Evolutionary conservation across 176 grass and related monocot genomes (phyloP).

Genomic region (Aegilops sharonensis): DNA sequence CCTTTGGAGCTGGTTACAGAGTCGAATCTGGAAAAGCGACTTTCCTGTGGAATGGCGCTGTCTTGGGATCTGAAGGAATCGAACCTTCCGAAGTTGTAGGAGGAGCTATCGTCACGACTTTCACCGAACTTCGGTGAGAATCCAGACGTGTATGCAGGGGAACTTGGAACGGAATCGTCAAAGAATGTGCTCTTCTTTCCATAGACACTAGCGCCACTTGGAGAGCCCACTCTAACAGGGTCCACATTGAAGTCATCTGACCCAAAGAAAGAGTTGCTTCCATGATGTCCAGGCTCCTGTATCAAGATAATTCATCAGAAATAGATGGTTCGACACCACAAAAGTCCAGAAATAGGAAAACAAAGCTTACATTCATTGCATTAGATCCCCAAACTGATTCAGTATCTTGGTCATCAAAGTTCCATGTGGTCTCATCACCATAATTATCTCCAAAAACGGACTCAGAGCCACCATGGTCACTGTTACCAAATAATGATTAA

Average conservation of each 20-base stretch:
- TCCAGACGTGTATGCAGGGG: constrained; percentile 77
- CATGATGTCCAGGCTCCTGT: constrained; percentile 63
- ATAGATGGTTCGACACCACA: not conserved
- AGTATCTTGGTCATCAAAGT: constrained; percentile 89
- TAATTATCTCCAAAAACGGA: constrained; percentile 89
- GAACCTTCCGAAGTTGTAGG: constrained; percentile 64
- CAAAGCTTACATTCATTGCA: constrained; percentile 53
- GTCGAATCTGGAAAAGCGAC: constrained; percentile 72
- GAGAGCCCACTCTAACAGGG: constrained; percentile 51
- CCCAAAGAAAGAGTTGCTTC: constrained; percentile 70
- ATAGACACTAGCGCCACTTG: constrained; percentile 48
- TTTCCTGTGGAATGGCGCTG: constrained; percentile 62
- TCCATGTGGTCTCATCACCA: constrained; percentile 85
- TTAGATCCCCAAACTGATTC: constrained; percentile 93
- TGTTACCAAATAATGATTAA: constrained; percentile 36
- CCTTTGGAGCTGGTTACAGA: constrained; percentile 62
- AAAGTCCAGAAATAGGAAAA: constrained; percentile 24
- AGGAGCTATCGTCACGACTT: constrained; percentile 49
- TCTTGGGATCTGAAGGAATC: constrained; percentile 92
- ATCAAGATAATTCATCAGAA: constrained; percentile 38
- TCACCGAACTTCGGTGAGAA: constrained; percentile 72
- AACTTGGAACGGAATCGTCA: constrained; percentile 94
- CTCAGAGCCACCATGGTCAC: constrained; percentile 84
- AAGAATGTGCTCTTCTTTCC: constrained; percentile 83
- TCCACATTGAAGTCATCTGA: constrained; percentile 68